Base-by-base conservation (phyloP, 768 basidiomycete species). In the Suillus discolor region DNA sequence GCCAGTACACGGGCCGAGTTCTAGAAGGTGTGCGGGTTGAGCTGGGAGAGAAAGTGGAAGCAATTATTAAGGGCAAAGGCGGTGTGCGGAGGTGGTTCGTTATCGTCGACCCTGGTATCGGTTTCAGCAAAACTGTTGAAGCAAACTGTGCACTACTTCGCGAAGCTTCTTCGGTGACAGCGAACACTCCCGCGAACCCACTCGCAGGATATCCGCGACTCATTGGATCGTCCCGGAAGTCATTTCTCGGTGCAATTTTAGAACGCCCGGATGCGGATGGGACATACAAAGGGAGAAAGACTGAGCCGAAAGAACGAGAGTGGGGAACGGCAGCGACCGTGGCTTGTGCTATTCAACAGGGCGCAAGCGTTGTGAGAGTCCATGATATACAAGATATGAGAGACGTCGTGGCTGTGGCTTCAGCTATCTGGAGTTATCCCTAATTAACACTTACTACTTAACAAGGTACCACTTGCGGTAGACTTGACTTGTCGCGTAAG, bases 31-130 rank as follows among this genome's bases (percentile, higher is more conserved):
- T 98, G 0, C 81, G 85, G 9, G 71, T 77, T 0, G 96, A 98
- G 74, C 83, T 96, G 2, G 92, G 90, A 0, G 78, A 76, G 47
- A 89, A 89, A 70, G 85, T 95, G 1, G 82, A 89, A 12, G 70
- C 74, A 11, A 85, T 91, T 31, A 83, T 97, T 28, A 82, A 79
- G 36, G 90, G 90, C 0, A 81, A 76, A 59, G 89, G 88, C 1
- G 93, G 95, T 0, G 77, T 99, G 12, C 82, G 93, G 64, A 79
- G 92, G 61, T 99, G 97, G 97, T 84, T 93, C 66, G 87, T 98
- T 67, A 84, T 98, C 62, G 84, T 90, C 31, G 97, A 98, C 78
- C 94, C 97, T 4, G 97, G 97, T 0, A 80, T 99, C 62, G 97
- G 97, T 41, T 99, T 98, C 75, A 97, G 96, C 77, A 98, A 98